These are phyloP conservation scores for Nyssa sinensis DNA, from an alignment of 148 eudicot genomes.

Conservation along the genomic window DNA sequence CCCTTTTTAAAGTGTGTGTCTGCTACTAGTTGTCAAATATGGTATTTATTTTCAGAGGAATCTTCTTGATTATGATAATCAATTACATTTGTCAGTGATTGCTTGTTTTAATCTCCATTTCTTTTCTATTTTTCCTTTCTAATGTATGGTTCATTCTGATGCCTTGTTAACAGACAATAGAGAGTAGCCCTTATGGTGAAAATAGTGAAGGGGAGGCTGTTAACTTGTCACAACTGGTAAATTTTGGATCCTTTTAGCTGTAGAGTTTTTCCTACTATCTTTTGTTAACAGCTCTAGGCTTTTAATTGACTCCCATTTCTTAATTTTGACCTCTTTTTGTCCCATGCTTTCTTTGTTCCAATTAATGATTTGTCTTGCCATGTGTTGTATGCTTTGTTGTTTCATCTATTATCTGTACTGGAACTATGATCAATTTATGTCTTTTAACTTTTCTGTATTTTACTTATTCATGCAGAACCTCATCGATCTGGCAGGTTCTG, in stretches of 20 bases:
- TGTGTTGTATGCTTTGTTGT: too few relatives aligned
- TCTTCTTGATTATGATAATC: background rate
- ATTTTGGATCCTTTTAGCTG: constrained; percentile 18
- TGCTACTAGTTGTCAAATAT: background rate
- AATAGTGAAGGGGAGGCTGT: constrained; percentile 79
- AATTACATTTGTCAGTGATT: background rate
- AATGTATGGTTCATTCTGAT: background rate
- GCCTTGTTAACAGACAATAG: constrained; percentile 67
- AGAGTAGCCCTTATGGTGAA: constrained; percentile 97
- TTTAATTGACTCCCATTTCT: background rate
- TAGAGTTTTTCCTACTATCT: background rate
- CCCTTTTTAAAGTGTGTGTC: background rate
- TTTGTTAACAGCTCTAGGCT: background rate
- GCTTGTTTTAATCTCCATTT: background rate
- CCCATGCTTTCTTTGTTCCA: background rate
- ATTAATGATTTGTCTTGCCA: too few relatives aligned
- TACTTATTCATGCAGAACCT: constrained; percentile 85
- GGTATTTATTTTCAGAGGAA: background rate
- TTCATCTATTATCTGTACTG: background rate
- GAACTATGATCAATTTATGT: background rate
- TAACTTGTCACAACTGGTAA: constrained; percentile 90
- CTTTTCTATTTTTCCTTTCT: background rate
- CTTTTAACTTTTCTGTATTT: constrained; percentile 27
- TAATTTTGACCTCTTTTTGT: constrained; percentile 3
- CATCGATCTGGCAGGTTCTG: constrained; percentile 99